Evolutionary conservation across 768 basidiomycete genomes (phyloP), one percentile per base, ranked within the genome.

Genomic region (Lyophyllum decastes): DNA sequence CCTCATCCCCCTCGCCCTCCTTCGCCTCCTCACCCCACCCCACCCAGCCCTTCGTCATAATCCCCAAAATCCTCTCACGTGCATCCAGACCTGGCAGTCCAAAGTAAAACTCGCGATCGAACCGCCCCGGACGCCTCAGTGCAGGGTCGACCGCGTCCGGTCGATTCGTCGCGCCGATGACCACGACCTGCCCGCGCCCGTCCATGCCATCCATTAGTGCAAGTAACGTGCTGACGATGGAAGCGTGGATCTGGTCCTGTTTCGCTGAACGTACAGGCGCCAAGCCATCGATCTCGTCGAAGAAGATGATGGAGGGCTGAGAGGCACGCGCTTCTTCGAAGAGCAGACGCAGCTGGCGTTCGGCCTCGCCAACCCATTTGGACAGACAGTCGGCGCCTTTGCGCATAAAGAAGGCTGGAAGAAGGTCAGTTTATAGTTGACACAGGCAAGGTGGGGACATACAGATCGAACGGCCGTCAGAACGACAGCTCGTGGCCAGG

Each of bases 161-260:
- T 59, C 97, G 73, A 70, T 99, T 99, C 2, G 97, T 99, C 1
- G 97, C 97, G 26, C 97, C 97, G 64, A 98, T 98, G 27, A 99
- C 94, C 25, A 98, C 84, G 17, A 99, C 96, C 72, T 98, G 95
- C 1, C 95, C 95, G 52, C 97, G 85, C 1, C 95, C 95, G 61
- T 99, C 97, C 96, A 98, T 98, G 44, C 96, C 97, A 70, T 98
- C 97, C 97, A 98, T 98, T 44, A 98, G 80, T 2, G 97, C 96
- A 2, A 99, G 80, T 9, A 98, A 80, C 0, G 97, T 98, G 50
- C 92, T 94, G 7, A 99, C 97, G 62, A 99, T 95, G 26, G 92
- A 95, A 1, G 97, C 97, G 69, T 98, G 97, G 54, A 98, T 98
- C 73, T 99, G 96, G 70, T 98, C 97, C 66, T 98, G 97, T 68